Conservation (phyloP, 169 alveolate genomes). For the Plasmodium coatneyi region DNA sequence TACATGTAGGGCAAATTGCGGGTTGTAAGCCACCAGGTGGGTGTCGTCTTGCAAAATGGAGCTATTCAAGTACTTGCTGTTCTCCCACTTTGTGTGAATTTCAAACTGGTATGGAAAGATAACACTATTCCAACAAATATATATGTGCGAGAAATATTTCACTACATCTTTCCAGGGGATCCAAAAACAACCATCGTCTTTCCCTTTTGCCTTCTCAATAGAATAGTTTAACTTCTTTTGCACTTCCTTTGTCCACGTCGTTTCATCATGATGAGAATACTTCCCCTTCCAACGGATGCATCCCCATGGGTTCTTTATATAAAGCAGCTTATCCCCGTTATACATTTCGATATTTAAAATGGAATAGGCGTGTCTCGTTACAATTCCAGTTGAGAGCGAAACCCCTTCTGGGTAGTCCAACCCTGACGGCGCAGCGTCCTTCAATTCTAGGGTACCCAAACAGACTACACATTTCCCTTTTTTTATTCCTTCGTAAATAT, state of each 20-base stretch:
- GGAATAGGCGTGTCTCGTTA: constrained; percentile 91
- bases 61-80: constrained; percentile 71
- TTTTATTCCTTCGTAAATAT: constrained; percentile 80
- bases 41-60: constrained; percentile 87
- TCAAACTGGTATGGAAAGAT: constrained; percentile 80
- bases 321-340: constrained; percentile 81
- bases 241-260: constrained; percentile 80
- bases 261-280: constrained; percentile 83
- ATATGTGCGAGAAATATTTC: constrained; percentile 90
- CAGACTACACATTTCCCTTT: constrained; percentile 87
- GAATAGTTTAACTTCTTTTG: constrained; percentile 73
- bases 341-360: constrained; percentile 84
- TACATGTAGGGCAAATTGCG: constrained; percentile 81
- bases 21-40: constrained; percentile 88
- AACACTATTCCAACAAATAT: constrained; percentile 89
- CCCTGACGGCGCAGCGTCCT: constrained; percentile 83
- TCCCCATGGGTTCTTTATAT: constrained; percentile 95
- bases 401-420: constrained; percentile 86
- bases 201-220: constrained; percentile 50
- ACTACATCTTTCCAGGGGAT: constrained; percentile 91
- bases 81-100: constrained; percentile 85
- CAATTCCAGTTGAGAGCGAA: constrained; percentile 86
- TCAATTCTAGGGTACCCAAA: constrained; percentile 85
- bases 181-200: constrained; percentile 91
- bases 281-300: constrained; percentile 91